Evolutionary conservation across 106 monocot genomes (phyloP), one percentile per base, ranked within the genome.

Genomic region (Dioscorea dumetorum): DNA sequence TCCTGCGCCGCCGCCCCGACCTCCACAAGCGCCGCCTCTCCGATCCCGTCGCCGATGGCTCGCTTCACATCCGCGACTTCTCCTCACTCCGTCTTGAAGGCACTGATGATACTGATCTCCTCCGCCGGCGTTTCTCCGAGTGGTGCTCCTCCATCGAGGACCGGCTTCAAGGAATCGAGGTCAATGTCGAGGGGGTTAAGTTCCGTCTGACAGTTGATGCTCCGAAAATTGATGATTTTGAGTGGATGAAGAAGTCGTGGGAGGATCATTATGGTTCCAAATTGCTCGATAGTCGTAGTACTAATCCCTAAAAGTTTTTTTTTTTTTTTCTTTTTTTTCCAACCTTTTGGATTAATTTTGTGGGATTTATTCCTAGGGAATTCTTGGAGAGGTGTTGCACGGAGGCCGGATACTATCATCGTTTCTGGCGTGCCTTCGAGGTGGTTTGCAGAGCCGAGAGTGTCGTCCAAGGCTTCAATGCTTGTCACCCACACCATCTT

Each of bases 381-480:
- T 78, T 73, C 64, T 67, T 75, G 72, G 54, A 79, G 72, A 32
- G 75, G 72, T 24, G 59, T 31, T 32, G 52, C 70, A 11, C 35
- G 79, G 68, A 61, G 78, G 57, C 86, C 91, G 4, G 88, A 89
- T 63, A 97, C 95, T 14, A 63, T 97, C 32, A 34, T 97, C 50
- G 80, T 91, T 14, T 69, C 69, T 24, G 95, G 91, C 14, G 60
- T 91, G 68, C 95, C 95, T 49, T 91, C 95, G 2, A 68, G 95
- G 56, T 97, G 95, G 95, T 84, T 97, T 73, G 95, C 95, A 14
- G 95, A 97, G 76, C 80, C 95, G 9, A 76, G 85, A 64, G 91
- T 97, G 33, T 88, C 95, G 12, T 91, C 91, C 1, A 97, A 91
- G 76, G 84, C 95, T 12, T 97, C 95, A 4, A 81, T 85, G 88